Conservation (phyloP, 1,284 basidiomycete genomes). For the Cutaneotrichosporon arboriforme region DNA sequence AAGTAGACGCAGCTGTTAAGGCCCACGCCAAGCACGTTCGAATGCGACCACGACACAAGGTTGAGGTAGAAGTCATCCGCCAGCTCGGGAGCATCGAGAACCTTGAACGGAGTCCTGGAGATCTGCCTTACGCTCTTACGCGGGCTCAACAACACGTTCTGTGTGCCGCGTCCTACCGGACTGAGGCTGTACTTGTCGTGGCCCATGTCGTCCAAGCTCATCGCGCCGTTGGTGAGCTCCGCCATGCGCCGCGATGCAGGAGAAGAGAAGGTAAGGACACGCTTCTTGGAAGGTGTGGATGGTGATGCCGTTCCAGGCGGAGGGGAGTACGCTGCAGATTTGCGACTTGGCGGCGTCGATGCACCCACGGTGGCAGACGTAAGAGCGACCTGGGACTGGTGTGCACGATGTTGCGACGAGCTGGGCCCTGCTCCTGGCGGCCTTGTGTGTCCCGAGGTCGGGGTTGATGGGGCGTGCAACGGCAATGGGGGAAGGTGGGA, state of each 20-base stretch:
- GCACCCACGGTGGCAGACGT: conserved; percentile 23
- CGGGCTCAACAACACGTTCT: conserved; percentile 77
- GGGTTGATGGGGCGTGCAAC: conserved; percentile 42
- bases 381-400: conserved; percentile 41
- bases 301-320: conserved; percentile 41
- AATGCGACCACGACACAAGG: conserved; percentile 93
- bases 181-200: conserved; percentile 86
- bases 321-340: conserved; percentile 31
- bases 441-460: conserved; percentile 36
- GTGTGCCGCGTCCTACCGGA: conserved; percentile 78
- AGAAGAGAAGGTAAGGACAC: conserved; percentile 52
- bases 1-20: conserved; percentile 89
- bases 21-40: conserved; percentile 90
- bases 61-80: conserved; percentile 98
- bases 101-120: conserved; percentile 94
- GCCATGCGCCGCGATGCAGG: conserved; percentile 39
- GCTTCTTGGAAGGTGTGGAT: conserved; percentile 48
- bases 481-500: conserved; percentile 43
- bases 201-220: conserved; percentile 53
- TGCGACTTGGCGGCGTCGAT: conserved; percentile 28
- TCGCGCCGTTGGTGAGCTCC: conserved; percentile 22
- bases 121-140: conserved; percentile 73
- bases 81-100: conserved; percentile 93
- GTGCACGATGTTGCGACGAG: conserved; percentile 38
- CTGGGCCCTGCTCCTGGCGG: conserved; percentile 41